Percentiles rank a stretch among this genome's conserved stretches.
phyloP scores from a whole-genome alignment of 371 early-diverging fungal species.

The Dinochytrium kinnereticum region DNA sequence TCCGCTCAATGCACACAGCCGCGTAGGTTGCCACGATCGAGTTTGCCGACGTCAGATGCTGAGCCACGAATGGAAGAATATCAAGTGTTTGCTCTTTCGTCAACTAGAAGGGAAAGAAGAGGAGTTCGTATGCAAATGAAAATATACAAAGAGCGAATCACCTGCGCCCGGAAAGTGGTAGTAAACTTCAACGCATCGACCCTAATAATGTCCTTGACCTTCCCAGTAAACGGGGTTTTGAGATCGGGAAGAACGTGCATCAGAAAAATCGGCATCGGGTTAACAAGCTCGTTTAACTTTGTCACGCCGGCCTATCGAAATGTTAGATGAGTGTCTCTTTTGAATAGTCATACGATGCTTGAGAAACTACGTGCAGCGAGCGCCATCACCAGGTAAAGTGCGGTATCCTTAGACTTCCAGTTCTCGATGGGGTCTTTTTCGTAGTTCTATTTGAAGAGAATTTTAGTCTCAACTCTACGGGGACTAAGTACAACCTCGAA shows the following conservation, averaged over 20 bases:
- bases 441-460: no score
- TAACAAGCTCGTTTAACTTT: constrained; percentile 74
- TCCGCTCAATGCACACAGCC: constrained; percentile 88
- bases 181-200: constrained; percentile 93
- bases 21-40: constrained; percentile 92
- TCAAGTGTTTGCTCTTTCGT: constrained; percentile 76
- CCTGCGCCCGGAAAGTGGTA: constrained; percentile 89
- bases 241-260: constrained; percentile 83
- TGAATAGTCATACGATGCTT: constrained; percentile 15
- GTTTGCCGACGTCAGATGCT: constrained; percentile 78
- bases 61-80: constrained; percentile 79
- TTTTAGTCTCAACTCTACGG: no score
- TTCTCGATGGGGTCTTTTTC: constrained; percentile 68
- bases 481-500: constrained; percentile 57
- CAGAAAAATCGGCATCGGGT: constrained; percentile 82
- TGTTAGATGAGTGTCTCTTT: not conserved
- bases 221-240: constrained; percentile 71
- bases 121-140: constrained; percentile 2
- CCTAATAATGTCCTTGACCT: constrained; percentile 84
- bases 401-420: constrained; percentile 96
- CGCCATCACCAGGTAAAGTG: constrained; percentile 88
- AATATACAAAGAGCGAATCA: constrained; percentile 28
- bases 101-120: no score
- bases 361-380: constrained; percentile 72
- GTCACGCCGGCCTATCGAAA: constrained; percentile 71